phyloP scores from a whole-genome alignment of 352 stramenopile genomes.

The Phytophthora nicotianae region DNA sequence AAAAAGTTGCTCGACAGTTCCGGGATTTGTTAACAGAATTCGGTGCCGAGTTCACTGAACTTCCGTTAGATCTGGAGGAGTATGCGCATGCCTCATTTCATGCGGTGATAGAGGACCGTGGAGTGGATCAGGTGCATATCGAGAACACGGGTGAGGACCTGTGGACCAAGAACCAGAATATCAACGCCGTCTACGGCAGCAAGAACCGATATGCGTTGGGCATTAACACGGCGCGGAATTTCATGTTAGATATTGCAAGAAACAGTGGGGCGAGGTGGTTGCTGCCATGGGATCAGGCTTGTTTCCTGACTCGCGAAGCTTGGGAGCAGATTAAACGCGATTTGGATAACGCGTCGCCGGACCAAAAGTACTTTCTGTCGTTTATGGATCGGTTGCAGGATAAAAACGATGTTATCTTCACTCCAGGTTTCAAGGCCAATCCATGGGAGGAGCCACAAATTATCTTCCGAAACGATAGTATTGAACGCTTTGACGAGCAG shows the following conservation, averaged over 20 bases:
- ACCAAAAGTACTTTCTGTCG: slow-evolving; percentile 57
- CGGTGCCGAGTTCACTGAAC: slow-evolving; percentile 41
- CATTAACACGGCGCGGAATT: slow-evolving; percentile 55
- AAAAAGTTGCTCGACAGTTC: slow-evolving; percentile 31
- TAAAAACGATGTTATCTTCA: slow-evolving; percentile 55
- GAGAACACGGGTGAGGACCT: slow-evolving; percentile 22
- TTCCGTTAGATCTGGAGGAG: slow-evolving; percentile 41
- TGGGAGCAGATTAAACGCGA: slow-evolving; percentile 50
- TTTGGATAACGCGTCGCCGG: slow-evolving; percentile 16
- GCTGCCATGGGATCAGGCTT: slow-evolving; percentile 61
- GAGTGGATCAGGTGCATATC: slow-evolving; percentile 39
- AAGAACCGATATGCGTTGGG: slow-evolving; percentile 61
- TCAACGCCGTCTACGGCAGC: slow-evolving; percentile 49
- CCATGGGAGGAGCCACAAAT: slow-evolving; percentile 64
- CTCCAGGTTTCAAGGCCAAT: slow-evolving; percentile 32
- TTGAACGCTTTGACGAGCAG: slow-evolving; percentile 59
- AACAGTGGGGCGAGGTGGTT: slow-evolving; percentile 47
- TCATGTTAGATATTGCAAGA: slow-evolving; percentile 50
- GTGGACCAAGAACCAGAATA: slow-evolving; percentile 38
- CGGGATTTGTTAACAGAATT: slow-evolving; percentile 43
- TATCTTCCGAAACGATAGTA: slow-evolving; percentile 54
- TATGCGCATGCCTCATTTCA: slow-evolving; percentile 47
- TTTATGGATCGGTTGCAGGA: slow-evolving; percentile 56
- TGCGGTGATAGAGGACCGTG: slow-evolving; percentile 50
- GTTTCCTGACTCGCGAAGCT: slow-evolving; percentile 47